A percentile compares a stretch with the other conserved stretches of the same genome.
Conservation (phyloP, 2,329 filamentous ascomycete species). For the Colletotrichum camelliae region DNA sequence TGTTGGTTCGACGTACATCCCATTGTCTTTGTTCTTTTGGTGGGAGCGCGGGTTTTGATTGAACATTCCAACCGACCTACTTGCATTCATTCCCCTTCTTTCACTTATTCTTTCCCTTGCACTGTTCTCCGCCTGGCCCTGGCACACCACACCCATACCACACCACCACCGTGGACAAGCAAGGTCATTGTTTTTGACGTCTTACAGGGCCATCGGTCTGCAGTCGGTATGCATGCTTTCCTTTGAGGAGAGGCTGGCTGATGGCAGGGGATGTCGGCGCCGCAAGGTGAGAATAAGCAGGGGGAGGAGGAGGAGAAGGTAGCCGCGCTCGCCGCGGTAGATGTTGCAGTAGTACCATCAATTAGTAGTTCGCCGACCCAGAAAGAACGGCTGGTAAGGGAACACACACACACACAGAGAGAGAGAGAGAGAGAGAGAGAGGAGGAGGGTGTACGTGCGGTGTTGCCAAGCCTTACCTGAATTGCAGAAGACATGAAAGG, state of each 20-base stretch:
- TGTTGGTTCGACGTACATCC: not conserved
- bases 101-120: slow-evolving; percentile 6
- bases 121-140: slow-evolving; percentile 11
- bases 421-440: not conserved
- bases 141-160: not conserved
- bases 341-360: not conserved
- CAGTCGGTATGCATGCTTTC: slow-evolving; percentile 5
- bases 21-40: slow-evolving; percentile 21
- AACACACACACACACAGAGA: not conserved
- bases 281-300: not conserved
- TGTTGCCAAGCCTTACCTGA: not conserved
- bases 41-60: not conserved
- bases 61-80: not conserved
- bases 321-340: not conserved
- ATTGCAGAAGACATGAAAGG: slow-evolving; percentile 14
- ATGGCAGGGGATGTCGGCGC: not conserved
- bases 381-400: not conserved
- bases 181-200: slow-evolving; percentile 17
- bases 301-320: not conserved
- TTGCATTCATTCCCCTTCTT: slow-evolving; percentile 17
- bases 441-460: not conserved
- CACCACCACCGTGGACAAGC: not conserved
- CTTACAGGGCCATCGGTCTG: slow-evolving; percentile 3
- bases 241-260: slow-evolving; percentile 17
- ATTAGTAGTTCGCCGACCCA: not conserved